phyloP scores from a whole-genome alignment of 2,329 filamentous ascomycete species.

The Cladorrhinum sp. region DNA sequence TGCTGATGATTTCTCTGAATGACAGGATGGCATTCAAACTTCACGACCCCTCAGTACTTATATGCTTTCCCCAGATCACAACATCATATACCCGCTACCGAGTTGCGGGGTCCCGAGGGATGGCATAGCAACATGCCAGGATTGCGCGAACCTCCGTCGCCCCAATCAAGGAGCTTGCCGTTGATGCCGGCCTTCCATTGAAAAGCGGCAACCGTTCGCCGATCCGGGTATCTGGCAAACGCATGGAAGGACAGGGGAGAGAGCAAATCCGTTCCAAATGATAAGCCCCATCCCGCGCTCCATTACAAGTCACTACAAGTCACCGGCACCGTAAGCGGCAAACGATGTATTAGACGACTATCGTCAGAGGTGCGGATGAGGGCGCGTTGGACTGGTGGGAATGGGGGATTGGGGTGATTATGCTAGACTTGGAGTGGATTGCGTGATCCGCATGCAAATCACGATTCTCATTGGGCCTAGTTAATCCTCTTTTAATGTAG shows the following conservation, averaged over 20 bases:
- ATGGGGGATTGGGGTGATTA: conserved; percentile 25
- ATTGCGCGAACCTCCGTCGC: conserved; percentile 22
- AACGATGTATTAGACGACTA: conserved; percentile 4
- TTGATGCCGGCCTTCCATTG: neutral
- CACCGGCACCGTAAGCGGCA: conserved; percentile 4
- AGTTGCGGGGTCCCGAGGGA: conserved; percentile 21
- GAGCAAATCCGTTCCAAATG: neutral
- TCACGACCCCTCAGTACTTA: conserved; percentile 7
- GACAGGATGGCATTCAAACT: neutral
- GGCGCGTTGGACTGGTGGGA: neutral
- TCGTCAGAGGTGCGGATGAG: conserved; percentile 1
- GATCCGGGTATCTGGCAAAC: neutral
- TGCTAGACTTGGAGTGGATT: conserved; percentile 29
- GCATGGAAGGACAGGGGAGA: neutral
- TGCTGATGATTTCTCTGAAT: neutral
- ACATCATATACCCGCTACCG: neutral
- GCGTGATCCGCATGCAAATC: conserved; percentile 30
- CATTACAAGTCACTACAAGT: neutral
- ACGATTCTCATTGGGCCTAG: too few species aligned
- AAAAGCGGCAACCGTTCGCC: neutral
- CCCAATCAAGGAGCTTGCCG: conserved; percentile 17
- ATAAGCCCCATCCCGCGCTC: neutral
- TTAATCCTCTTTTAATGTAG: too few species aligned
- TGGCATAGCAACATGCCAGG: conserved; percentile 24
- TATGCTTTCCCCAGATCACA: conserved; percentile 6